These are phyloP conservation scores for Amyloporia xantha DNA, from an alignment of 768 basidiomycete species.

Conservation along the genomic window DNA sequence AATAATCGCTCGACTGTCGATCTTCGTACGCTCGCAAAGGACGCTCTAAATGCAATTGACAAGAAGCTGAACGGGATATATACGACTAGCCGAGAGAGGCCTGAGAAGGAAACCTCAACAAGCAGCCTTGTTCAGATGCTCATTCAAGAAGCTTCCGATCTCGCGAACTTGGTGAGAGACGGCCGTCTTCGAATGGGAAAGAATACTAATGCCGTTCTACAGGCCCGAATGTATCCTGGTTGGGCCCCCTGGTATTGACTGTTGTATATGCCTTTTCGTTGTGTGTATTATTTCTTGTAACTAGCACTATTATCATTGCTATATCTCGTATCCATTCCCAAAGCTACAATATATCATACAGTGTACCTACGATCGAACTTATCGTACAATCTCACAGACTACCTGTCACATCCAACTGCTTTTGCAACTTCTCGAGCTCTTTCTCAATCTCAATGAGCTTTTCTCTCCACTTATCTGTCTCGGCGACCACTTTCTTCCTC, in stretches of 20 bases:
- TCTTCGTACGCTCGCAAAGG: constrained; percentile 61
- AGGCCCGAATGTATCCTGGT: constrained; percentile 89
- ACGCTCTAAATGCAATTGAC: constrained; percentile 73
- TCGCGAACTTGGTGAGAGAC: constrained; percentile 55
- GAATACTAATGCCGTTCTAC: constrained; percentile 24
- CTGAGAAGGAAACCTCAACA: constrained; percentile 51
- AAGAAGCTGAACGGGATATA: constrained; percentile 77
- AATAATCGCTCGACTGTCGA: constrained; percentile 29
- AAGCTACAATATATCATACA: too few species aligned
- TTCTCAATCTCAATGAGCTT: constrained; percentile 76
- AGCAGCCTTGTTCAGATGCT: constrained; percentile 87
- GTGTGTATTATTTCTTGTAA: too few species aligned
- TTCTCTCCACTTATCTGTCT: constrained; percentile 68
- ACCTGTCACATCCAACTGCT: constrained; percentile 28
- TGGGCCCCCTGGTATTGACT: constrained; percentile 78
- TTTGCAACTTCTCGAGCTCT: constrained; percentile 67
- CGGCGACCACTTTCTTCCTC: constrained; percentile 56
- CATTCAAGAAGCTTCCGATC: constrained; percentile 82
- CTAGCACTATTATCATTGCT: too few species aligned
- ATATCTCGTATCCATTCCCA: too few species aligned
- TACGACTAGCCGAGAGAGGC: constrained; percentile 39
- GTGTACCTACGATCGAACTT: too few species aligned
- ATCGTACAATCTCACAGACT: too few species aligned
- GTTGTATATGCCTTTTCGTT: neutral
- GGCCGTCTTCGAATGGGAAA: neutral